Conservation (phyloP, 352 stramenopile genomes). For the Phytophthora chlamydospora region DNA sequence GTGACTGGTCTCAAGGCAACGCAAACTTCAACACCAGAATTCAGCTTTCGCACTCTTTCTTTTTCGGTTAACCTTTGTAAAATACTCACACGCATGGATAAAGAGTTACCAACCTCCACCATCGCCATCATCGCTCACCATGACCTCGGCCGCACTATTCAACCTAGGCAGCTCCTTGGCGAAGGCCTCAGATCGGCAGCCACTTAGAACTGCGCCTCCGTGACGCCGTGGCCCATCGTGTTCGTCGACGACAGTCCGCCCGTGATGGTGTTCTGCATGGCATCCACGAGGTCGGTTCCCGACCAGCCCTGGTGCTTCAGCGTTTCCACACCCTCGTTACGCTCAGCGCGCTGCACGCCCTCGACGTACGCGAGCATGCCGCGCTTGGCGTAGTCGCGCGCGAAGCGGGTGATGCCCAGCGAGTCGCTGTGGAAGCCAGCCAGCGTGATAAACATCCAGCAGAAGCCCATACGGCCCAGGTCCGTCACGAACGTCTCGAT, state of each 20-base stretch:
- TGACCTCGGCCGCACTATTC: constrained; percentile 13
- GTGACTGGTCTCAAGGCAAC: neutral
- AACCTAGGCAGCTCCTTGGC: constrained; percentile 16
- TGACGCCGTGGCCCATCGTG: constrained; percentile 97
- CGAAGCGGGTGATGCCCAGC: constrained; percentile 95
- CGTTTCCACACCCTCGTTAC: constrained; percentile 94
- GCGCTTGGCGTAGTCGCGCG: constrained; percentile 91
- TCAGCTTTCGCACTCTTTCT: constrained; percentile 24
- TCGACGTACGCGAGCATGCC: constrained; percentile 97
- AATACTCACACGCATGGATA: constrained; percentile 39
- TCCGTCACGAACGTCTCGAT: constrained; percentile 96
- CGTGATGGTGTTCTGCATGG: constrained; percentile 95
- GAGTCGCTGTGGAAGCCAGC: constrained; percentile 98
- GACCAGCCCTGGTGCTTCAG: constrained; percentile 99
- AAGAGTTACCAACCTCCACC: constrained; percentile 22
- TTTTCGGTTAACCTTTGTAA: constrained; percentile 35
- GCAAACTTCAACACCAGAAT: constrained; percentile 5
- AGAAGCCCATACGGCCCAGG: constrained; percentile 95
- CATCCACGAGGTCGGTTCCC: constrained; percentile 96
- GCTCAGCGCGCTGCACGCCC: constrained; percentile 95
- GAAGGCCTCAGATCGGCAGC: constrained; percentile 6
- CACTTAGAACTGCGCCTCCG: constrained; percentile 95
- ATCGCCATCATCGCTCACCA: constrained; percentile 14
- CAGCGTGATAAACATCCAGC: constrained; percentile 99
- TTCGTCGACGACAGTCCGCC: constrained; percentile 96